phyloP scores from a whole-genome alignment of 257 asterid species.

The Buddleja alternifolia region DNA sequence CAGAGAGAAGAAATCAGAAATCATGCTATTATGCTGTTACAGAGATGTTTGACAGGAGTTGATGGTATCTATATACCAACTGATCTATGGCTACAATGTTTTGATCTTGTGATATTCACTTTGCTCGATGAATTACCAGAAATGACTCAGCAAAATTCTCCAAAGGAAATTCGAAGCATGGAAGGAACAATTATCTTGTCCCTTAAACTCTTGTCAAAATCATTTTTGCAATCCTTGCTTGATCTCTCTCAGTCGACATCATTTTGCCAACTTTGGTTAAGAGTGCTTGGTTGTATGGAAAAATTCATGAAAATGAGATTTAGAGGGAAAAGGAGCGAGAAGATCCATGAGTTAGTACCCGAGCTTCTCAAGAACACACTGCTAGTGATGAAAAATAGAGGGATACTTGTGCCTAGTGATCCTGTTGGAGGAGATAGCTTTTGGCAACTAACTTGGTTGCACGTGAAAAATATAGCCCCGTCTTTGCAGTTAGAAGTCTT shows the following conservation, averaged over 20 bases:
- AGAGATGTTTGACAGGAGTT: slow-evolving; percentile 71
- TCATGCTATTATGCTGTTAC: slow-evolving; percentile 70
- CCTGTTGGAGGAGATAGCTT: slow-evolving; percentile 67
- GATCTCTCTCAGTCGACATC: slow-evolving; percentile 56
- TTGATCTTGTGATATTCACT: slow-evolving; percentile 73
- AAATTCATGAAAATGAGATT: slow-evolving; percentile 61
- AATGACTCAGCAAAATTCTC: slow-evolving; percentile 58
- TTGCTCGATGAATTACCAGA: slow-evolving; percentile 71
- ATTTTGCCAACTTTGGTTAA: slow-evolving; percentile 73
- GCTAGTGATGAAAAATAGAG: slow-evolving; percentile 70
- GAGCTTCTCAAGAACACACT: slow-evolving; percentile 88
- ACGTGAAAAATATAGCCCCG: slow-evolving; percentile 66
- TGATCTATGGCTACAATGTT: slow-evolving; percentile 77
- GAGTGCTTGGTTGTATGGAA: slow-evolving; percentile 64
- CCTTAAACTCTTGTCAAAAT: slow-evolving; percentile 70
- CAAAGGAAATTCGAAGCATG: slow-evolving; percentile 73
- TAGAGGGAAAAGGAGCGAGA: slow-evolving; percentile 79
- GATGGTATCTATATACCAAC: slow-evolving; percentile 63
- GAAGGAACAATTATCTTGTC: slow-evolving; percentile 75
- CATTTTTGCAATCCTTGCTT: slow-evolving; percentile 59
- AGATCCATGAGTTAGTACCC: slow-evolving; percentile 79
- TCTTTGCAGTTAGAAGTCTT: slow-evolving; percentile 73
- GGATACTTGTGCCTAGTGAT: slow-evolving; percentile 67
- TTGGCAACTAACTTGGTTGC: slow-evolving; percentile 89
- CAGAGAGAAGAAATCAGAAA: slow-evolving; percentile 84